Evolutionary conservation across 495 filamentous ascomycete genomes (phyloP).

Genomic region (Aspergillus leporis): DNA sequence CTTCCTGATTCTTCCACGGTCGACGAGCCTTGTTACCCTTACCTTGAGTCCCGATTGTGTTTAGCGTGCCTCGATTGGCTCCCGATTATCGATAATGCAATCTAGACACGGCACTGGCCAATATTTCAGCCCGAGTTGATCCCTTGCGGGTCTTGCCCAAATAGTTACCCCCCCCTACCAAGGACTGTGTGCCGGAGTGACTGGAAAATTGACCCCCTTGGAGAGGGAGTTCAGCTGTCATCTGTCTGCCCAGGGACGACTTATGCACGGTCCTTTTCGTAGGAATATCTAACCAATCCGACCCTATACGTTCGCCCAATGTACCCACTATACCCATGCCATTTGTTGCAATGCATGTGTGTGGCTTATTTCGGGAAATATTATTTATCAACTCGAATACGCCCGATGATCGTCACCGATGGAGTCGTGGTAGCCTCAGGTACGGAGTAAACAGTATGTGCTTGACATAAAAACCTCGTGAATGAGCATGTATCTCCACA

Average conservation of each 20-base stretch:
- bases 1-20: background rate
- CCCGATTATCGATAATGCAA: slow-evolving; percentile 16
- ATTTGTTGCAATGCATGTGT: background rate
- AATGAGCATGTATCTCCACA: too few species aligned
- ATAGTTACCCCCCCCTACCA: background rate
- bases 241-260: background rate
- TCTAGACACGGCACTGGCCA: slow-evolving; percentile 7
- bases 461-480: too few species aligned
- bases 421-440: background rate
- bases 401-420: background rate
- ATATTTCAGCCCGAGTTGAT: background rate
- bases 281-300: background rate
- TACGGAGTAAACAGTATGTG: too few species aligned
- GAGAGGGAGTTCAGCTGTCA: slow-evolving; percentile 1
- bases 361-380: background rate
- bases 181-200: background rate
- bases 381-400: background rate
- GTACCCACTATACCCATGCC: background rate
- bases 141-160: slow-evolving; percentile 4
- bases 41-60: slow-evolving; percentile 6
- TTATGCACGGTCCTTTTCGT: background rate
- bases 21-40: slow-evolving; percentile 5
- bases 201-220: background rate
- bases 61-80: slow-evolving; percentile 7
- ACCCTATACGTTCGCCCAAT: background rate